A percentile compares a stretch with the other conserved stretches of the same genome.
Conservation (phyloP, 2,329 filamentous ascomycete species). For the Botryosphaeria dothidea region DNA sequence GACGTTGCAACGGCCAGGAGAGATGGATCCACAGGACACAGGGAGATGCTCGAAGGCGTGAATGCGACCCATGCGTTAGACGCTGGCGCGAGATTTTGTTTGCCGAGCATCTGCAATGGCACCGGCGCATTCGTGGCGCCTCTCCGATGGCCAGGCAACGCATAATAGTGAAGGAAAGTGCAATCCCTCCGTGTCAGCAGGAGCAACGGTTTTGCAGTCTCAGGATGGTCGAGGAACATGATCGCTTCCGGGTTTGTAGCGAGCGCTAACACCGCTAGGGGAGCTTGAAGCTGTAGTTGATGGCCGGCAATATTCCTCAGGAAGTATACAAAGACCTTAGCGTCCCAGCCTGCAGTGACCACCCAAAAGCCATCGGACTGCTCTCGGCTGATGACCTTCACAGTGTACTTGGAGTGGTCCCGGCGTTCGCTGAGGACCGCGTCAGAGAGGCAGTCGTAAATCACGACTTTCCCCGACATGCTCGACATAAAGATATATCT, state of each 20-base stretch:
- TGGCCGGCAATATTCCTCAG: conserved; percentile 25
- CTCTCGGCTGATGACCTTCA: conserved; percentile 49
- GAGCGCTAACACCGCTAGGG: conserved; percentile 44
- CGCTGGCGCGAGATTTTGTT: conserved; percentile 62
- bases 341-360: conserved; percentile 64
- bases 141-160: conserved; percentile 28
- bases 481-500: conserved; percentile 54
- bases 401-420: conserved; percentile 61
- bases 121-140: not conserved
- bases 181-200: conserved; percentile 60
- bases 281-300: conserved; percentile 24
- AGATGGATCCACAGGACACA: conserved; percentile 56
- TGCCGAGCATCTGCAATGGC: conserved; percentile 49
- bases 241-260: conserved; percentile 60
- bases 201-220: conserved; percentile 49
- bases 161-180: conserved; percentile 60
- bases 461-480: conserved; percentile 60
- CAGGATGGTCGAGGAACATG: conserved; percentile 53
- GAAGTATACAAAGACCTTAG: conserved; percentile 56
- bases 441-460: conserved; percentile 46
- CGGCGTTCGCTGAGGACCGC: conserved; percentile 49
- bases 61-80: conserved; percentile 67
- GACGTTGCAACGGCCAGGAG: conserved; percentile 62
- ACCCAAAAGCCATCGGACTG: conserved; percentile 37
- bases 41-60: conserved; percentile 58